Conservation (phyloP, 2,329 filamentous ascomycete genomes). For the Sclerotinia borealis region DNA sequence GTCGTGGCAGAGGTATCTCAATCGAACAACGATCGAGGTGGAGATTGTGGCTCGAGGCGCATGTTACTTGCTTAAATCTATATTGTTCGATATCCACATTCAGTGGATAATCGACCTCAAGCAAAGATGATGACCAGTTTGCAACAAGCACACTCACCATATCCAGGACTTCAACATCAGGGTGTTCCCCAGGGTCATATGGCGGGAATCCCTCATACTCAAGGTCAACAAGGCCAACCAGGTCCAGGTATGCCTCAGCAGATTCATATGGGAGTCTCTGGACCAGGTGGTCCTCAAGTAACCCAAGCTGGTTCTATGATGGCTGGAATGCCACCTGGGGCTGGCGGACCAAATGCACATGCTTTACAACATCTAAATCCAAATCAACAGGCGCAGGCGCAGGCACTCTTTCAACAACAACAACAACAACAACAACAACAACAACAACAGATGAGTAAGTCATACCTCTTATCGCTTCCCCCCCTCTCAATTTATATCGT, state of each 20-base stretch:
- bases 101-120: conserved; percentile 42
- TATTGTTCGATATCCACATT: conserved; percentile 51
- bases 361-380: conserved; percentile 67
- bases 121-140: conserved; percentile 67
- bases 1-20: conserved; percentile 28
- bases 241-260: conserved; percentile 58
- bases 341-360: conserved; percentile 53
- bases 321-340: conserved; percentile 67
- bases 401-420: conserved; percentile 21
- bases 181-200: conserved; percentile 56
- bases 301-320: conserved; percentile 67
- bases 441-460: conserved; percentile 29
- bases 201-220: conserved; percentile 47
- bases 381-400: conserved; percentile 35
- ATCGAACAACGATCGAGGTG: conserved; percentile 43
- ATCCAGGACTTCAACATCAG: conserved; percentile 68
- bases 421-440: conserved; percentile 31
- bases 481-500: not conserved
- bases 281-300: conserved; percentile 62
- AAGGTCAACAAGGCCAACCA: conserved; percentile 64
- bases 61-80: conserved; percentile 22
- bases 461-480: conserved; percentile 17
- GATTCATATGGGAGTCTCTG: conserved; percentile 68
- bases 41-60: conserved; percentile 24
- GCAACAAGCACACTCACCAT: conserved; percentile 61